A percentile compares a stretch with the other conserved stretches of the same genome.
Conservation (phyloP, 2,329 filamentous ascomycete species). For the Monosporascus ibericus region DNA sequence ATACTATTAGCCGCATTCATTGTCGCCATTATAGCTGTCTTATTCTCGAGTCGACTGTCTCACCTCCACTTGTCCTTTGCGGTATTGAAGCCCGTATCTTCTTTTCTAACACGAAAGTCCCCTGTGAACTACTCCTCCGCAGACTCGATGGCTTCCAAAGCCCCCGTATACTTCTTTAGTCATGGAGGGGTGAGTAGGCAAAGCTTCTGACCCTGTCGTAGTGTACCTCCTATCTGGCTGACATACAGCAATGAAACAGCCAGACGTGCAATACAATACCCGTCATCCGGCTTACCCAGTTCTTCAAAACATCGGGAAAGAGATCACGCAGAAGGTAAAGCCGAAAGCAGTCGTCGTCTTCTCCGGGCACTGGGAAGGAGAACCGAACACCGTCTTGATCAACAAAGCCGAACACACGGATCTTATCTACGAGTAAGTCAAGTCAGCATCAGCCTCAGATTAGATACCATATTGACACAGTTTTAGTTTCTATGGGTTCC, state of each 20-base stretch:
- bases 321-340: constrained; percentile 65
- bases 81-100: constrained; percentile 8
- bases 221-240: neutral
- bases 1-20: constrained; percentile 14
- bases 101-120: constrained; percentile 8
- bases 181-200: constrained; percentile 39
- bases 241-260: constrained; percentile 29
- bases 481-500: constrained; percentile 63
- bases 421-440: constrained; percentile 61
- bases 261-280: constrained; percentile 62
- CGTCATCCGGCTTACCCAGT: constrained; percentile 61
- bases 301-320: constrained; percentile 58
- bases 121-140: constrained; percentile 1
- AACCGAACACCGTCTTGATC: constrained; percentile 50
- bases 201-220: neutral
- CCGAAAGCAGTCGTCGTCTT: constrained; percentile 70
- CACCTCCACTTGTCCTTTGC: constrained; percentile 12
- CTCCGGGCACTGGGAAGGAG: constrained; percentile 70
- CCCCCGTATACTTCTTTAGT: constrained; percentile 44
- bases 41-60: constrained; percentile 14
- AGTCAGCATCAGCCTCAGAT: neutral
- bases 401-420: constrained; percentile 60
- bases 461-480: constrained; percentile 9
- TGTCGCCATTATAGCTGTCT: constrained; percentile 18
- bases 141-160: constrained; percentile 19